These are phyloP conservation scores for Dryadomyces sulphureus DNA, from an alignment of 2,329 filamentous ascomycete species.

Conservation along the genomic window DNA sequence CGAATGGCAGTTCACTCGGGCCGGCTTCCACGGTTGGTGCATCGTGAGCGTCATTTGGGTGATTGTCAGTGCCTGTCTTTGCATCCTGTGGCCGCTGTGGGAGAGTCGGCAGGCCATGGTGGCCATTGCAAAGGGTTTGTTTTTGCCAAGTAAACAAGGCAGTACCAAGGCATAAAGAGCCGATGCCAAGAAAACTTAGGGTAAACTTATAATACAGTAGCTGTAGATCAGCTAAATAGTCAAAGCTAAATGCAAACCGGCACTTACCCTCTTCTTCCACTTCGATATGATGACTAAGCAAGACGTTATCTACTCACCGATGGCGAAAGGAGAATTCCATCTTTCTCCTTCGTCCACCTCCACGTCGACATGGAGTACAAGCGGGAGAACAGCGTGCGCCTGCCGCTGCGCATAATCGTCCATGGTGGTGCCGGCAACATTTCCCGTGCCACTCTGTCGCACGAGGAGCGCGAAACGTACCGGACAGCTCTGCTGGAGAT, in stretches of 20 bases:
- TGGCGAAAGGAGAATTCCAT: no score
- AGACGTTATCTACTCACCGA: no score
- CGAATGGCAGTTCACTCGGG: conserved; percentile 19
- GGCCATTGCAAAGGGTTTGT: conserved; percentile 11
- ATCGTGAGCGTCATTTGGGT: conserved; percentile 26
- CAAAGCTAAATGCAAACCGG: no score
- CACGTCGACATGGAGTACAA: conserved; percentile 4
- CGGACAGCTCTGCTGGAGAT: conserved; percentile 46
- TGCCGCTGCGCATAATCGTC: conserved; percentile 48
- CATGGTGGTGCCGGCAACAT: conserved; percentile 64
- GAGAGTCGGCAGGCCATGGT: conserved; percentile 20
- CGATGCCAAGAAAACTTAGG: no score
- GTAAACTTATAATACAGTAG: no score
- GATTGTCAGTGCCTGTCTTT: conserved; percentile 21
- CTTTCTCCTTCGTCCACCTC: no score
- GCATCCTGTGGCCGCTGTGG: conserved; percentile 23
- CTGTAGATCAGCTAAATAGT: no score
- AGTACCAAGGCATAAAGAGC: no score
- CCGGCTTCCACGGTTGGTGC: conserved; percentile 23
- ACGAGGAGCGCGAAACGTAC: conserved; percentile 42
- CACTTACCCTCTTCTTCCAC: no score
- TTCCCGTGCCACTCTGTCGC: conserved; percentile 40
- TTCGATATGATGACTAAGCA: no score
- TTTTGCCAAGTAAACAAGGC: no score
- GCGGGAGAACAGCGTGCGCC: background rate